phyloP scores from a whole-genome alignment of 2,329 filamentous ascomycete species.

The Venturia aucupariae region DNA sequence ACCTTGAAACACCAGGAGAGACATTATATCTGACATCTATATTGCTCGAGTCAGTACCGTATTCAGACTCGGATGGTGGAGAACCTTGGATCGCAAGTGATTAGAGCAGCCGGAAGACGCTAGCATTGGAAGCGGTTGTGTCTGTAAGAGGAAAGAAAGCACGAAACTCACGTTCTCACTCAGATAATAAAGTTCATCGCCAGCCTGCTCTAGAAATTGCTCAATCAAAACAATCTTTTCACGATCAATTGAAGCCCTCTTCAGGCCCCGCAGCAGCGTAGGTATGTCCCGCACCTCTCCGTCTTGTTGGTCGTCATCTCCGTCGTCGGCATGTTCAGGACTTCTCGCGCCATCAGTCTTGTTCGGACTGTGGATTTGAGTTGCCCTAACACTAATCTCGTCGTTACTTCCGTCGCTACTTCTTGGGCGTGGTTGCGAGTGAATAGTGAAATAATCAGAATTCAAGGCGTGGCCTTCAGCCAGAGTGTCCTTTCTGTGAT shows the following conservation, averaged over 20 bases:
- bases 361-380: not conserved
- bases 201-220: constrained; percentile 69
- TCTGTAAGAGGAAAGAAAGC: constrained; percentile 31
- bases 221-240: constrained; percentile 82
- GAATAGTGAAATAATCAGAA: constrained; percentile 71
- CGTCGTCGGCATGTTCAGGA: constrained; percentile 36
- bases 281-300: constrained; percentile 49
- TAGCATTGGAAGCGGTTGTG: constrained; percentile 2
- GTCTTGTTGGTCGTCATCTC: constrained; percentile 35
- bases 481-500: constrained; percentile 24
- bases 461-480: constrained; percentile 58
- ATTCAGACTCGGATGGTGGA: not conserved
- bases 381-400: not conserved
- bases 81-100: not conserved
- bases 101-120: not conserved
- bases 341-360: constrained; percentile 18
- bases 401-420: not conserved
- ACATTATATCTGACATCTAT: constrained; percentile 76
- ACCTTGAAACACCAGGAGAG: constrained; percentile 78
- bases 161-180: constrained; percentile 36
- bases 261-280: constrained; percentile 59
- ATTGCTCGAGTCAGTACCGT: not conserved
- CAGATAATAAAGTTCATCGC: constrained; percentile 66
- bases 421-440: constrained; percentile 21
- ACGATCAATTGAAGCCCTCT: constrained; percentile 67